phyloP scores from a whole-genome alignment of 2,329 filamentous ascomycete genomes.

The Pseudomassariella vexata region DNA sequence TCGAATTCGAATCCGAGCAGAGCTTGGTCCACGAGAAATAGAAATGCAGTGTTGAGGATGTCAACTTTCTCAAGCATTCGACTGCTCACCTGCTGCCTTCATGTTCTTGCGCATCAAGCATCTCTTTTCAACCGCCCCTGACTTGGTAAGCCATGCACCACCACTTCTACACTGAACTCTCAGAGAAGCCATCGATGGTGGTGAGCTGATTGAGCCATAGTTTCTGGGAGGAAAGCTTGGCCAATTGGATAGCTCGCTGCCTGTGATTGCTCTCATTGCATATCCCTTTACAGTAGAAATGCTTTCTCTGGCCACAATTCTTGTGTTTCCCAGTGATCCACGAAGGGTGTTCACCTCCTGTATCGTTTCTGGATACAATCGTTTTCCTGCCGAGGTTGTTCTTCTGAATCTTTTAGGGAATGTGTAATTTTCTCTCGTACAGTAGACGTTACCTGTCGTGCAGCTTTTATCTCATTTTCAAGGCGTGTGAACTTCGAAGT shows the following conservation, averaged over 20 bases:
- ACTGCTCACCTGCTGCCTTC: no score
- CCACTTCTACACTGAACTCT: no score
- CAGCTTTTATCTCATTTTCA: constrained; percentile 7
- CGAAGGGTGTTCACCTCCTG: constrained; percentile 7
- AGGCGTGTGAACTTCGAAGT: constrained; percentile 8
- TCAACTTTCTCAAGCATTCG: no score
- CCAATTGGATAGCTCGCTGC: background rate
- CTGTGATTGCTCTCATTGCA: constrained; percentile 22
- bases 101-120: constrained; percentile 3
- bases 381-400: constrained; percentile 8
- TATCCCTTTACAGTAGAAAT: constrained; percentile 17
- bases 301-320: constrained; percentile 16
- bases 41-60: no score
- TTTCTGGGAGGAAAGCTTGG: constrained; percentile 3
- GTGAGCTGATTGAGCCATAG: background rate
- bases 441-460: constrained; percentile 15
- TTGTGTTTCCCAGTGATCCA: constrained; percentile 13
- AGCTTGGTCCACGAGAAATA: background rate
- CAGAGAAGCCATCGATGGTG: background rate
- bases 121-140: constrained; percentile 10
- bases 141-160: constrained; percentile 9
- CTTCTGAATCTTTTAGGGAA: constrained; percentile 6
- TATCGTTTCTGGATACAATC: constrained; percentile 4
- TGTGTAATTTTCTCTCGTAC: constrained; percentile 14
- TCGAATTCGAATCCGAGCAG: constrained; percentile 28